A percentile compares a stretch with the other conserved stretches of the same genome.
Conservation (phyloP, 768 basidiomycete species). For the Ramaria sp. region DNA sequence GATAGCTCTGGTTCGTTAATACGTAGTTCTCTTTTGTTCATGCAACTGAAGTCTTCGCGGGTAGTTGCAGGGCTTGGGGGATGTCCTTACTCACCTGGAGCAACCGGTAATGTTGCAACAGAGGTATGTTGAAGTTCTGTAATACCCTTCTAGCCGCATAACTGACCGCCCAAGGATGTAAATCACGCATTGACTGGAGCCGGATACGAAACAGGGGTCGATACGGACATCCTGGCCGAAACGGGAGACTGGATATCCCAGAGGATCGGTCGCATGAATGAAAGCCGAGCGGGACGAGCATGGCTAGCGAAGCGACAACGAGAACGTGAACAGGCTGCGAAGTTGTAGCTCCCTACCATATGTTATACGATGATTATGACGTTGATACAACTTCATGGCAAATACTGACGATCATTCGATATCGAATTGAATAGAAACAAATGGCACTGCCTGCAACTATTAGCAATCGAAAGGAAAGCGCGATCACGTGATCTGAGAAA, state of each 20-base stretch:
- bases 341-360: neutral
- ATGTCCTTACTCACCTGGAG: slow-evolving; percentile 93
- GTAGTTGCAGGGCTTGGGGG: slow-evolving; percentile 81
- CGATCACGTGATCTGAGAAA: neutral
- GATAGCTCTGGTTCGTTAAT: slow-evolving; percentile 26
- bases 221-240: slow-evolving; percentile 59
- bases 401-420: too few relatives aligned
- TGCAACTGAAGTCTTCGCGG: neutral
- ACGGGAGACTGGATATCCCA: slow-evolving; percentile 79
- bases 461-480: neutral
- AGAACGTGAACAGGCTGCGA: slow-evolving; percentile 16
- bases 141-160: neutral
- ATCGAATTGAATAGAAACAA: too few relatives aligned
- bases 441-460: too few relatives aligned
- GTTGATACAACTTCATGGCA: too few relatives aligned
- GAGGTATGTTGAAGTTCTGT: slow-evolving; percentile 30
- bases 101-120: slow-evolving; percentile 90
- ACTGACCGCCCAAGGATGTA: slow-evolving; percentile 36
- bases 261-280: slow-evolving; percentile 52
- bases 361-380: neutral
- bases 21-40: neutral
- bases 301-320: slow-evolving; percentile 40
- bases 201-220: slow-evolving; percentile 41
- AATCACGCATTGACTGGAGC: slow-evolving; percentile 70
- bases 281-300: slow-evolving; percentile 70